Conservation (phyloP, 768 basidiomycete species). For the Pleurotus ostreatus region DNA sequence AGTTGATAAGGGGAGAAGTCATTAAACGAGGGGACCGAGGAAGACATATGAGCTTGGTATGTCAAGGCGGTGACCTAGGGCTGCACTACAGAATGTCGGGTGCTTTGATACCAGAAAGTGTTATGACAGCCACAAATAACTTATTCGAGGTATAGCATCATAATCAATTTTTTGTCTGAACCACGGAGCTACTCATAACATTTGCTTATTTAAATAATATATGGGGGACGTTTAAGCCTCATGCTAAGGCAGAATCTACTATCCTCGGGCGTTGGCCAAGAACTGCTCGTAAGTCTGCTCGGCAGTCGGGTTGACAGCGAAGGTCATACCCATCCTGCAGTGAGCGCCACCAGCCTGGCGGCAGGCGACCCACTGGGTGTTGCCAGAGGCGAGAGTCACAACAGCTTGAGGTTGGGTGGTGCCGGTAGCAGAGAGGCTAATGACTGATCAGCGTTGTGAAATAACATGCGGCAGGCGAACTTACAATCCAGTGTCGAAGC, state of each 20-base stretch:
- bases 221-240: neutral
- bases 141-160: too few species aligned
- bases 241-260: neutral
- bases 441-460: too few species aligned
- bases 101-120: too few species aligned
- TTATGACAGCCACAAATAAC: too few species aligned
- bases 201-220: too few species aligned
- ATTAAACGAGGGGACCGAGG: conserved; percentile 48
- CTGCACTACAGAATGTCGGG: conserved; percentile 41
- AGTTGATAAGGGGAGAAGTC: conserved; percentile 44
- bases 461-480: neutral
- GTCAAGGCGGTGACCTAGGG: conserved; percentile 36
- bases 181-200: too few species aligned
- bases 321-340: neutral
- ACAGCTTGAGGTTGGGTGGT: neutral
- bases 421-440: too few species aligned
- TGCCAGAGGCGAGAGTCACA: neutral
- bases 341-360: neutral
- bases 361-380: neutral
- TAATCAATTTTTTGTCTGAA: too few species aligned
- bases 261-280: neutral
- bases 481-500: neutral
- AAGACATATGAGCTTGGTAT: conserved; percentile 50
- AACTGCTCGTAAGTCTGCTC: neutral
- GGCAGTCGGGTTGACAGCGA: neutral